A percentile compares a stretch with the other conserved stretches of the same genome.
These are phyloP conservation scores for Diaporthe citriasiana DNA, from an alignment of 2,329 filamentous ascomycete genomes.

Conservation along the genomic window DNA sequence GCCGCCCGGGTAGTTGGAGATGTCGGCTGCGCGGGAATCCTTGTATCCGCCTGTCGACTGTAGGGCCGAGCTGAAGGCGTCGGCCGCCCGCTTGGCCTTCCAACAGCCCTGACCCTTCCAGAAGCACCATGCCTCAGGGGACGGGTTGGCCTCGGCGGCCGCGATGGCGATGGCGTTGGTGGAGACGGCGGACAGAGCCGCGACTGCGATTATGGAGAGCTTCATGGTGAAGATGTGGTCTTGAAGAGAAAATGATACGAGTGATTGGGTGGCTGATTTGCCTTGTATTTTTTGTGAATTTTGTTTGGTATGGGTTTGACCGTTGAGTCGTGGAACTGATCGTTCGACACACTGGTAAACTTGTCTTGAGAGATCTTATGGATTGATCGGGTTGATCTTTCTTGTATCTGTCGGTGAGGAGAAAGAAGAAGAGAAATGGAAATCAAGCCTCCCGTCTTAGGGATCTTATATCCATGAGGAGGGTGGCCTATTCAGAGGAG, in stretches of 20 bases:
- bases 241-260: slow-evolving; percentile 11
- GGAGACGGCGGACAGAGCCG: slow-evolving; percentile 46
- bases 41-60: slow-evolving; percentile 45
- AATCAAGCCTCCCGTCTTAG: neutral
- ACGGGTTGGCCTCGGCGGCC: slow-evolving; percentile 43
- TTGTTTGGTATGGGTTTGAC: slow-evolving; percentile 27
- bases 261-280: slow-evolving; percentile 3
- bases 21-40: slow-evolving; percentile 48
- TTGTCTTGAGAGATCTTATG: slow-evolving; percentile 38
- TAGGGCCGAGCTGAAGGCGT: slow-evolving; percentile 51
- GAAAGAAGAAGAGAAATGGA: neutral
- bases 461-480: slow-evolving; percentile 33
- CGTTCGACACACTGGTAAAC: slow-evolving; percentile 40
- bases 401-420: slow-evolving; percentile 23
- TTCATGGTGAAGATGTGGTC: slow-evolving; percentile 48
- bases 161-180: slow-evolving; percentile 50
- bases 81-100: slow-evolving; percentile 58
- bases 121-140: slow-evolving; percentile 51
- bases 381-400: slow-evolving; percentile 36
- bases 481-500: slow-evolving; percentile 33
- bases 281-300: neutral
- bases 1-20: slow-evolving; percentile 53
- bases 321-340: slow-evolving; percentile 38
- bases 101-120: slow-evolving; percentile 58
- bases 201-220: slow-evolving; percentile 47